Evolutionary conservation across 257 asterid genomes (phyloP), one percentile per base, ranked within the genome.

Genomic region (Plantago major): DNA sequence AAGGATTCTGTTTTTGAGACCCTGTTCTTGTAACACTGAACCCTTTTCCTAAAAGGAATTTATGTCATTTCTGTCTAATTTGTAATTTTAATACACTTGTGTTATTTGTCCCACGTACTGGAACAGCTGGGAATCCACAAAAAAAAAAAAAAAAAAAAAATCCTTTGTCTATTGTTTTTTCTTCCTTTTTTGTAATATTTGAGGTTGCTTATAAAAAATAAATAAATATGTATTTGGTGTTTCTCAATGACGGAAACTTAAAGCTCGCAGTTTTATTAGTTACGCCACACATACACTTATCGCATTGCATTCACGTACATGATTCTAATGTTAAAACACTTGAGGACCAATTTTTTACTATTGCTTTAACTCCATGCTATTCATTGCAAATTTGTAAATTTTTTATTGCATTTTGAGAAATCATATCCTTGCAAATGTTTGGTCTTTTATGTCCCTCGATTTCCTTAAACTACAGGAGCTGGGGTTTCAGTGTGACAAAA

Each of bases 401-500:
- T 56, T 33, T 62, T 45, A 17, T 46, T 11, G 6, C 11, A 52
- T 62, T 8, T 18, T 40, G 26, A 60, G 63, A 71, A 46, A 46
- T 59, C 52, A 48, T 42, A 45, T 47, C 52, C 51, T 26, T 53
- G 9, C 42, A 38, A 0, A 18, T 46, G 46, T 19, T 40, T 55
- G 50, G 10, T 69, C 12, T 18, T 64, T 55, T 42, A 33, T 53
- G 51, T 30, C 69, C 18, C 51, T 57, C 58, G 63, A 43, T 68
- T 55, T 42, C 56, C 66, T 65, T 73, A 62, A 63, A 55, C 49
- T 74, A 59, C 86, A 93, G 99, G 97, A 89, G 78, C 96, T 93
- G 68, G 99, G 99, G 66, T 93, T 93, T 81, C 82, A 71, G 65
- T 93, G 94, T 65, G 99, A 93, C 75, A 83, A 67, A 78, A 76